These are phyloP conservation scores for Ballota nigra DNA, from an alignment of 257 asterid species.

Conservation along the genomic window DNA sequence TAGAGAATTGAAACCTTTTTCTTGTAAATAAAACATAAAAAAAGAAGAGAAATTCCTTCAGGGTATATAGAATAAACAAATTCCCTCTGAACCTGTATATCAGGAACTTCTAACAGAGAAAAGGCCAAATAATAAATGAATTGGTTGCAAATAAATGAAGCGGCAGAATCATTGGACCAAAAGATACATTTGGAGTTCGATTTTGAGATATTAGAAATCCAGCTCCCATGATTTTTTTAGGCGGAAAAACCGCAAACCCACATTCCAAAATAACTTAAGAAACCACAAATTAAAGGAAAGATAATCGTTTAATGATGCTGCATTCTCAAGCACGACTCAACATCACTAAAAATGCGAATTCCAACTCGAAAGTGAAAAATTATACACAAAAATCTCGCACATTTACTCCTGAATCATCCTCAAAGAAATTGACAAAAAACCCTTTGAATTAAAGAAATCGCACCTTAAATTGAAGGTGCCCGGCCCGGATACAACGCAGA, in stretches of 20 bases:
- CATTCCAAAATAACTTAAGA: conserved; percentile 10
- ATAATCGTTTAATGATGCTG: neutral
- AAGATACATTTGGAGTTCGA: neutral
- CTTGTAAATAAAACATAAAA: neutral
- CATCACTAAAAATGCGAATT: conserved; percentile 7
- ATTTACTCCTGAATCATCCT: neutral
- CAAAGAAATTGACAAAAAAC: conserved; percentile 5
- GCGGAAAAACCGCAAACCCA: conserved; percentile 23
- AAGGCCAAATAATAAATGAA: neutral
- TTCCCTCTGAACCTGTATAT: neutral
- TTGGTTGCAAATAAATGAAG: neutral
- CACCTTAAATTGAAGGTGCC: conserved; percentile 27
- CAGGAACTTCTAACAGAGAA: neutral
- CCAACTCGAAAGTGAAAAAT: conserved; percentile 1
- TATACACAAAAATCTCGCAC: neutral
- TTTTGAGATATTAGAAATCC: conserved; percentile 19
- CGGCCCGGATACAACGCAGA: conserved; percentile 31
- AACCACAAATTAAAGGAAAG: neutral
- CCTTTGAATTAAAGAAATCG: neutral
- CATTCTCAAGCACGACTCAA: conserved; percentile 14
- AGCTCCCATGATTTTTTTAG: conserved; percentile 14
- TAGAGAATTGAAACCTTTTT: neutral
- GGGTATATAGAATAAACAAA: neutral
- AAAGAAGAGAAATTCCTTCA: neutral
- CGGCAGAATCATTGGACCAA: neutral